Base-by-base conservation (phyloP, 768 basidiomycete genomes). In the Tephrocybe rancida region DNA sequence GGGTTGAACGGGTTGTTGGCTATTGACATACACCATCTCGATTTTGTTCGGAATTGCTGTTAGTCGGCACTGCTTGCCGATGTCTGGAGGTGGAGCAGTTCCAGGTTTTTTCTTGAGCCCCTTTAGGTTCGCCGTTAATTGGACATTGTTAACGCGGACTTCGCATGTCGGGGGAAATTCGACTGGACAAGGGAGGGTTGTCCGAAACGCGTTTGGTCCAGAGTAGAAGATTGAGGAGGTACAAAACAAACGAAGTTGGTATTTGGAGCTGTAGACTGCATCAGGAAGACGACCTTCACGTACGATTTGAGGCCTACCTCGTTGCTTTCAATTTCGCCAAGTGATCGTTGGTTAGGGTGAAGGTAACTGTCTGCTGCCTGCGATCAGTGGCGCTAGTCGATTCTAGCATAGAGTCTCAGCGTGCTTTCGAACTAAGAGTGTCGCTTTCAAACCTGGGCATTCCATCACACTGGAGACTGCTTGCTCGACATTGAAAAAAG, bases 31-130 rank as follows among this genome's bases (percentile, higher is more conserved):
- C 3, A 93, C 83, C 82, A 95, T 90, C 60, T 95, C 92, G 14
- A 95, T 73, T 34, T 84, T 82, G 66, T 92, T 94, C 30, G 73
- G 70, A 39, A 73, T 65, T 8, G 70, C 71, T 44, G 62, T 73
- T 11, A 72, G 57, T 48, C 77, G 71, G 6, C 76, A 67, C 54
- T 74, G 73, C 59, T 75, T 73, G 34, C 73, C 71, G 29, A 82
- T 60, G 66, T 94, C 88, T 1, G 92, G 87, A 5, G 94, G 94
- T n/a, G 94, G 92, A 1, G 93, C 91, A 38, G 92, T 95, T 3
- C 94, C 94, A 25, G 92, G 89, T 61, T 91, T 95, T 77, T 97
- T 97, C 80, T 97, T 97, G 66, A 96, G 72, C 4, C 95, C 95
- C 68, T 93, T 93, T 57, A 94, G 69, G 67, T 88, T 95, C 32